These are phyloP conservation scores for Pseudocercospora cruenta DNA, from an alignment of 2,329 filamentous ascomycete genomes.

Conservation along the genomic window DNA sequence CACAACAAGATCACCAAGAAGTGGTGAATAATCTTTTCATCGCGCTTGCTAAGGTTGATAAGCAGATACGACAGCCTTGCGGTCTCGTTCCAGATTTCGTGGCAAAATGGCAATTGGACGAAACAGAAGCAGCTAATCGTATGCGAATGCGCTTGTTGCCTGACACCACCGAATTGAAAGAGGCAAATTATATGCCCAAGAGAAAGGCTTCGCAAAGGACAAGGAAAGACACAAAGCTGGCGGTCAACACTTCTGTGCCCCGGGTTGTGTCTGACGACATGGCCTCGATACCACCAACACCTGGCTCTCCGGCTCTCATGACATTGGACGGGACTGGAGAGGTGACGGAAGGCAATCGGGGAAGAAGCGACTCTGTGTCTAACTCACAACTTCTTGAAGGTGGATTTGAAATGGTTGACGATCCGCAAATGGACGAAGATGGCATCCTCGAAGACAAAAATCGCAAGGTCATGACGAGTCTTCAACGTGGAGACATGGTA, in stretches of 20 bases:
- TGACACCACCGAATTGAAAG: constrained; percentile 68
- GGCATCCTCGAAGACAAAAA: constrained; percentile 92
- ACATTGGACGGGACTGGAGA: constrained; percentile 29
- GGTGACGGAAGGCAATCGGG: constrained; percentile 31
- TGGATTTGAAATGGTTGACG: constrained; percentile 94
- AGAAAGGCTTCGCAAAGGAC: constrained; percentile 62
- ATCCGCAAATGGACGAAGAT: constrained; percentile 82
- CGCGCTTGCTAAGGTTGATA: constrained; percentile 76
- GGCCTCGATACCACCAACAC: constrained; percentile 22
- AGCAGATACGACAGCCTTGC: constrained; percentile 76
- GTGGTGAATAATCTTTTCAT: constrained; percentile 77
- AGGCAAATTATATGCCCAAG: constrained; percentile 79
- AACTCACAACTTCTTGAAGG: constrained; percentile 66
- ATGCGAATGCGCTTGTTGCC: constrained; percentile 89
- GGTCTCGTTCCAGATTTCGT: constrained; percentile 73
- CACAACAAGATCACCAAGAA: constrained; percentile 91
- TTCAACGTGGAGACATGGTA: constrained; percentile 88
- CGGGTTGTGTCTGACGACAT: constrained; percentile 36
- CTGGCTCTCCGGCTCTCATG: constrained; percentile 12
- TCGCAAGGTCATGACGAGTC: constrained; percentile 91
- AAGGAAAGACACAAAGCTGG: constrained; percentile 41
- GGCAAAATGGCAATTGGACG: constrained; percentile 87
- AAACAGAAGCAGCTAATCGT: constrained; percentile 91
- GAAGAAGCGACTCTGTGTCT: constrained; percentile 48
- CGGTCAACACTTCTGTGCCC: constrained; percentile 35